A percentile compares a stretch with the other conserved stretches of the same genome.
Conservation (phyloP, 1,139 yeast species). For the Sugiyamaella japonica region DNA sequence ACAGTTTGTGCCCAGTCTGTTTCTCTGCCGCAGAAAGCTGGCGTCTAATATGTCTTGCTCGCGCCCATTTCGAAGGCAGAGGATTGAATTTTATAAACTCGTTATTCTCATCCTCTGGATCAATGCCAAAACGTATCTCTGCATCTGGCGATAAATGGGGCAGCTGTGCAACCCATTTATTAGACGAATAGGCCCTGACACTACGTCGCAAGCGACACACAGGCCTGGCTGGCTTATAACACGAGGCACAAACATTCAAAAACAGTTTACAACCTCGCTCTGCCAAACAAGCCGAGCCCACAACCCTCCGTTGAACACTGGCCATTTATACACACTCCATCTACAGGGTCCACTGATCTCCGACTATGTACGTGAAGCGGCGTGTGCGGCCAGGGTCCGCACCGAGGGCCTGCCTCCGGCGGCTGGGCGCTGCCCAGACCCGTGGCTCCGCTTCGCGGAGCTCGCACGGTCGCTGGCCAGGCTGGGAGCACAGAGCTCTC, state of each 20-base stretch:
- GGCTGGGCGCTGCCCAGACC: neutral
- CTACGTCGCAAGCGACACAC: neutral
- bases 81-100: conserved; percentile 23
- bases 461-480: neutral
- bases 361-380: neutral
- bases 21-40: neutral
- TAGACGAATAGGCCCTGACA: neutral
- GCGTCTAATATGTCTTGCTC: neutral
- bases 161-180: neutral
- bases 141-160: conserved; percentile 13
- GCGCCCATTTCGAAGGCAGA: conserved; percentile 22
- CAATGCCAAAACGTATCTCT: conserved; percentile 5
- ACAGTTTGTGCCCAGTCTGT: conserved; percentile 4
- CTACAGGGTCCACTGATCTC: neutral
- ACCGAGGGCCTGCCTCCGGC: neutral
- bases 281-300: neutral
- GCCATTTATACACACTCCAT: conserved; percentile 1
- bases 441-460: neutral
- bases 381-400: conserved; percentile 4
- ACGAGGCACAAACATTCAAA: neutral
- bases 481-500: neutral
- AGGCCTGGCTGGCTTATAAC: neutral
- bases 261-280: neutral
- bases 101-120: conserved; percentile 2
- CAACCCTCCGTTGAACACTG: conserved; percentile 1